Base-by-base conservation (phyloP, 805 yeast species). In the Ogataea zsoltii region DNA sequence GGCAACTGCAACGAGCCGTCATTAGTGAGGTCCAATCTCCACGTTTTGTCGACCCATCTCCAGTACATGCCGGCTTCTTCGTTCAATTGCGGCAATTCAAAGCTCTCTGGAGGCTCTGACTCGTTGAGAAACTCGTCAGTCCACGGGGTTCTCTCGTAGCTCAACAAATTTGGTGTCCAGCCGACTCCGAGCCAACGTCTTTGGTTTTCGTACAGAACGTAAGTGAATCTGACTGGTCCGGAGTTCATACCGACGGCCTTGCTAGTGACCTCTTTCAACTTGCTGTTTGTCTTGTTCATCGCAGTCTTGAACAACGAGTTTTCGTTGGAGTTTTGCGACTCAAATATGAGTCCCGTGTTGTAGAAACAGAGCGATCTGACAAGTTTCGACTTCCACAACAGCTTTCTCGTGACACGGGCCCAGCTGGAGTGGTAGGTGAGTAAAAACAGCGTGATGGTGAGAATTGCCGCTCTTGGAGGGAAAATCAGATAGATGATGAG, bases 181-280 rank as follows among this genome's bases (percentile, higher is more conserved):
- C 99, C 99, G 56, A 92, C 88, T 12, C 97, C 98, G 32, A 92
- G 74, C 99, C 99, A 92, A 58, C 95, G 82, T 61, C 99, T 81
- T 70, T 92, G 98, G 64, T 92, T 92, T 64, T 92, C 99, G 65
- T 83, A 91, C 10, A 94, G 72, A 2, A 89, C 97, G 66, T 88
- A 92, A 4, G 97, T 91, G 66, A 91, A 94, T 45, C 91, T 69
- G 25, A 88, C 90, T 1, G 82, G 80, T 2, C 61, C 59, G 5
- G 49, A 30, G 17, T 42, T 42, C 33, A 54, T 56, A 3, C 50
- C 48, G 3, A 44, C 52, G 1, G 50, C 50, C 36, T 48, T 47
- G 14, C 41, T 39, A 2, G 55, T 49, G 13, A 54, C 59, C 41
- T 56, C 65, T 33, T 47, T 56, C 44, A 58, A 53, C 66, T 55